A percentile compares a stretch with the other conserved stretches of the same genome.
Conservation (phyloP, 2,329 filamentous ascomycete genomes). For the Phaeophleospora eucalypticola region DNA sequence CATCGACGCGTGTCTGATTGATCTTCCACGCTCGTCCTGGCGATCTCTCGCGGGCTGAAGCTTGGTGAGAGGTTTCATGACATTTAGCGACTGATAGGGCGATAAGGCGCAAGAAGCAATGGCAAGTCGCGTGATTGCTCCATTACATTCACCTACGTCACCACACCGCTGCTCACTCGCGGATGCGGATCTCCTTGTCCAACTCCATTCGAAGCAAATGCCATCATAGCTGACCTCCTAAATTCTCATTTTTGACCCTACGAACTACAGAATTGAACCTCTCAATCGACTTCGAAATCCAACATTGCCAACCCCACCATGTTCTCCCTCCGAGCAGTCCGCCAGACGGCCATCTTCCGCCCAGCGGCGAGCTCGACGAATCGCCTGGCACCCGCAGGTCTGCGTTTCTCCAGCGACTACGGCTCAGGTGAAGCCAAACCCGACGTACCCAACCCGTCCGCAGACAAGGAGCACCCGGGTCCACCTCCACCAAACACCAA, state of each 20-base stretch:
- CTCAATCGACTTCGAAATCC: background rate
- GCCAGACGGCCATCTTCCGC: constrained; percentile 2
- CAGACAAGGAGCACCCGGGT: constrained; percentile 7
- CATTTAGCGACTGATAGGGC: background rate
- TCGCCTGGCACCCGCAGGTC: background rate
- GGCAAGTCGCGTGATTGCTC: background rate
- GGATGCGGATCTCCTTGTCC: too few species aligned
- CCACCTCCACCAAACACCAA: constrained; percentile 5
- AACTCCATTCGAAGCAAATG: too few species aligned
- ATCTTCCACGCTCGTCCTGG: background rate
- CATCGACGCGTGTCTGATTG: background rate
- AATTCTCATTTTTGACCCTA: too few species aligned
- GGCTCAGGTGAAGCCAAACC: constrained; percentile 6
- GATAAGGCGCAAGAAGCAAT: background rate
- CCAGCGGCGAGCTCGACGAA: background rate
- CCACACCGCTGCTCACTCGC: background rate
- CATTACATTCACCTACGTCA: background rate
- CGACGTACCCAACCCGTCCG: constrained; percentile 1
- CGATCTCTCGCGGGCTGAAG: background rate
- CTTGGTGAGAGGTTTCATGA: too few species aligned
- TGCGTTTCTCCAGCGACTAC: constrained; percentile 5
- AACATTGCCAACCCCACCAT: background rate
- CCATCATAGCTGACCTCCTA: too few species aligned
- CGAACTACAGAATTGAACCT: background rate
- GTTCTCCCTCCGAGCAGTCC: constrained; percentile 4